These are phyloP conservation scores for Tubosaeta sp. DNA, from an alignment of 768 basidiomycete species.

Conservation along the genomic window DNA sequence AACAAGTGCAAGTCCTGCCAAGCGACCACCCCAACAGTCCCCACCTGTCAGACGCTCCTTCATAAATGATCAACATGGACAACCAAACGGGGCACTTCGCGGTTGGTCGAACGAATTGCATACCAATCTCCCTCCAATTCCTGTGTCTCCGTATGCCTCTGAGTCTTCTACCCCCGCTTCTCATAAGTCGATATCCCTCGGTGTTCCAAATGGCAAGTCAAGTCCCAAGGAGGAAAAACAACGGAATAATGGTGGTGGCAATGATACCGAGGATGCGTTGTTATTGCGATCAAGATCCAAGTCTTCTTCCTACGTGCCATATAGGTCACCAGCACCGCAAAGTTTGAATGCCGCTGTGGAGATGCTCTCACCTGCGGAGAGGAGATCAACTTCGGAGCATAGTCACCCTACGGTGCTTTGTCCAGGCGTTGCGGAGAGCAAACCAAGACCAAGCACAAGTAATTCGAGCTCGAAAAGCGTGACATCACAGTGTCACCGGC, in stretches of 20 bases:
- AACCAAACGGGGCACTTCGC: conserved; percentile 24
- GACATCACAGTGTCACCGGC: conserved; percentile 41
- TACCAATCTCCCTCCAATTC: conserved; percentile 54
- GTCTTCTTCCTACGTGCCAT: conserved; percentile 51
- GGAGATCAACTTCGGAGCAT: conserved; percentile 26
- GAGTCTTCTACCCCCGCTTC: conserved; percentile 59
- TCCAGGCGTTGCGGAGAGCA: conserved; percentile 19
- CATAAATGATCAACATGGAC: conserved; percentile 29
- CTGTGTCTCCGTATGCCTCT: conserved; percentile 63
- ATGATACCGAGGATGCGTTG: conserved; percentile 33
- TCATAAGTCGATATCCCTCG: conserved; percentile 37
- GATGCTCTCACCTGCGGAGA: conserved; percentile 42
- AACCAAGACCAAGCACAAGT: conserved; percentile 31
- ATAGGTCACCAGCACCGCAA: conserved; percentile 57
- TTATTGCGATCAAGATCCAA: conserved; percentile 48
- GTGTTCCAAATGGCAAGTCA: conserved; percentile 32
- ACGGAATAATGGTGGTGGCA: conserved; percentile 24
- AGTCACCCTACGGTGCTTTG: conserved; percentile 17
- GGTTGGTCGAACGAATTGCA: conserved; percentile 32
- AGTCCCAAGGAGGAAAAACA: conserved; percentile 33
- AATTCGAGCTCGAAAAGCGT: conserved; percentile 29
- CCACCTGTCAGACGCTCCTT: conserved; percentile 30
- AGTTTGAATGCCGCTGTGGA: conserved; percentile 71
- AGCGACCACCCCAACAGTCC: conserved; percentile 21
- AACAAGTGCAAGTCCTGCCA: conserved; percentile 20